Evolutionary conservation across 345 rosid genomes (phyloP), one percentile per base, ranked within the genome.

Genomic region (Cardiospermum halicacabum): DNA sequence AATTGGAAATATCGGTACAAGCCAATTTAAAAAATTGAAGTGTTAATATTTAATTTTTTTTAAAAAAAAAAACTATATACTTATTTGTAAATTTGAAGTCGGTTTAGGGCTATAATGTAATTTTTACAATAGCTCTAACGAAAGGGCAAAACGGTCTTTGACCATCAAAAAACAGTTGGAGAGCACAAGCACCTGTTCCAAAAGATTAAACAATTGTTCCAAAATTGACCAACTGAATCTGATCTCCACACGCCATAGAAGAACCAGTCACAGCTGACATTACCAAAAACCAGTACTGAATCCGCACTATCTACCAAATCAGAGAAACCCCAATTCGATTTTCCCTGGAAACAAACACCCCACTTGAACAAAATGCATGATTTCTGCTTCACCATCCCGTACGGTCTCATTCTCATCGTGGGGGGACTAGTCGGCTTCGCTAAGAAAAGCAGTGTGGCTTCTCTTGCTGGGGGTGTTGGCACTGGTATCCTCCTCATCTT

Each of bases 321-420:
- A 18, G 19, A 47, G 10, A 47, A 9, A 6, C 6, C 51, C 24
- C 51, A 45, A 7, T 18, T 45, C 21, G 45, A 45, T 32, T 32
- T 32, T 32, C 37, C 37, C 37, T 10, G 37, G 37, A 32, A 32
- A 61, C 65, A 28, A 47, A 50, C 40, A 45, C 61, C 65, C 68
- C 6, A 27, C 2, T 25, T 24, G 36, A 32, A 27, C 51, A 78
- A 72, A 69, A 87, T 94, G 99, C 91, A 91, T 72, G 97, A 94
- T 78, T 94, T 94, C 81, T 94, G 97, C 83, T 82, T 91, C 81
- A 91, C 97, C 58, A 85, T 91, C 83, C 97, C 99, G 27, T 94
- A 94, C 69, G 97, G 97, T 56, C 42, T 94, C 82, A 63, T 91
- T 39, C 81, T 91, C 21, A 76, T 91, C 71, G 82, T 66, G 22